These are phyloP conservation scores for Raphanus raphanistrum DNA, from an alignment of 345 rosid genomes.

Conservation along the genomic window DNA sequence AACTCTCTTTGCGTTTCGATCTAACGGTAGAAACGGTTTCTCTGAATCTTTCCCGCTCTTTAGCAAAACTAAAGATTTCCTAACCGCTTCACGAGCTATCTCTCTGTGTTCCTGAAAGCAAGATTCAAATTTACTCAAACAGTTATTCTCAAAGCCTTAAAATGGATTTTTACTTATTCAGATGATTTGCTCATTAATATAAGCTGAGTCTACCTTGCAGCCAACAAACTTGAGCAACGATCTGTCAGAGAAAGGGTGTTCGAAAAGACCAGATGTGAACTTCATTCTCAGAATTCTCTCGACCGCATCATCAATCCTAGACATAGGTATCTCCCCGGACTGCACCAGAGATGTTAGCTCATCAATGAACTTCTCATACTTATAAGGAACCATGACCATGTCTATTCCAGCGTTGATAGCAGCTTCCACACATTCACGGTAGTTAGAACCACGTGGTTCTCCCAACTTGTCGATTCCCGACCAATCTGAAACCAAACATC, in stretches of 20 bases:
- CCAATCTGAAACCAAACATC: constrained; percentile 78
- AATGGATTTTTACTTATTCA: neutral
- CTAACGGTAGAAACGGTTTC: constrained; percentile 61
- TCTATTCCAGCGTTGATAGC: constrained; percentile 81
- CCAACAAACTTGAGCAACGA: constrained; percentile 65
- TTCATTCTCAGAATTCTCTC: constrained; percentile 77
- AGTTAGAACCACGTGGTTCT: constrained; percentile 65
- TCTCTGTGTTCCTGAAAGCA: constrained; percentile 45
- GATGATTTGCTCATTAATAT: neutral
- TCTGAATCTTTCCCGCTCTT: constrained; percentile 62
- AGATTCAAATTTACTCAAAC: neutral
- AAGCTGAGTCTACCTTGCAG: constrained; percentile 45
- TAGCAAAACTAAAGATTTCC: constrained; percentile 70
- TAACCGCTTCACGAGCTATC: constrained; percentile 74
- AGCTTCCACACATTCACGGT: constrained; percentile 49
- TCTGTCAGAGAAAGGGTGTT: constrained; percentile 66
- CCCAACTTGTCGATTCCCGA: constrained; percentile 60
- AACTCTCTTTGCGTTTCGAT: constrained; percentile 55
- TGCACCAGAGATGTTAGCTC: constrained; percentile 52
- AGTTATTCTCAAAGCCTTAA: neutral
- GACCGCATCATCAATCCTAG: constrained; percentile 77
- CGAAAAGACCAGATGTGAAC: constrained; percentile 71
- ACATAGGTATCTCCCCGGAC: constrained; percentile 59
- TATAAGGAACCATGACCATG: constrained; percentile 76
- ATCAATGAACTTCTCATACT: constrained; percentile 47